Conservation (phyloP, 345 rosid genomes). For the Anacardium occidentale region DNA sequence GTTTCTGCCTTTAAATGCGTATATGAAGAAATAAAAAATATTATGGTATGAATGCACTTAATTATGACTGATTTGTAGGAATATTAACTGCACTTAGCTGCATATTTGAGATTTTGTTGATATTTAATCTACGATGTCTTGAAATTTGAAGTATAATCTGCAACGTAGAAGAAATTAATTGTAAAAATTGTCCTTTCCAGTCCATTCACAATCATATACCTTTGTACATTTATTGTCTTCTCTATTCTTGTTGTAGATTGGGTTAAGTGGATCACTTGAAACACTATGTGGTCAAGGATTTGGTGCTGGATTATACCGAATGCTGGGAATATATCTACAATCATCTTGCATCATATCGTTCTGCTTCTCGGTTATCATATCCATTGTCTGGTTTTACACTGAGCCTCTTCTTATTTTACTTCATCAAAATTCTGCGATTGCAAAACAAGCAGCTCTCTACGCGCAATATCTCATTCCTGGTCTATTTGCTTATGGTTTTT, state of each 20-base stretch:
- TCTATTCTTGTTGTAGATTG: slow-evolving; percentile 38
- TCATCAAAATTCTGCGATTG: slow-evolving; percentile 56
- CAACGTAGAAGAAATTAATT: neutral
- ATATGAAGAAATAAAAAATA: no score
- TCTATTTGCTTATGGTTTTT: slow-evolving; percentile 57
- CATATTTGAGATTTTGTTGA: no score
- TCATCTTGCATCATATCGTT: slow-evolving; percentile 67
- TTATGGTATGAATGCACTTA: no score
- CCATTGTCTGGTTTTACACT: slow-evolving; percentile 60
- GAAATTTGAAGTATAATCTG: neutral
- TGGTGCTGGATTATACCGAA: slow-evolving; percentile 61
- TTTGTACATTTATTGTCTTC: neutral
- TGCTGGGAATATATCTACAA: slow-evolving; percentile 68
- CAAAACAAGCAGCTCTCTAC: slow-evolving; percentile 57
- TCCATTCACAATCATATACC: neutral
- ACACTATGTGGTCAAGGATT: slow-evolving; percentile 90
- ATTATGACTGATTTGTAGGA: no score
- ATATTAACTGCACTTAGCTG: no score
- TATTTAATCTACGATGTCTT: neutral
- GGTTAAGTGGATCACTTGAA: slow-evolving; percentile 81
- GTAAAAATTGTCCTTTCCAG: neutral
- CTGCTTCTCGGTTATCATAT: slow-evolving; percentile 45
- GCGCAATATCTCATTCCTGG: slow-evolving; percentile 63
- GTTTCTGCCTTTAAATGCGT: neutral
- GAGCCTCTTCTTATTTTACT: slow-evolving; percentile 49